These are phyloP conservation scores for Solanum paucissectum DNA, from an alignment of 257 asterid genomes.

Conservation along the genomic window DNA sequence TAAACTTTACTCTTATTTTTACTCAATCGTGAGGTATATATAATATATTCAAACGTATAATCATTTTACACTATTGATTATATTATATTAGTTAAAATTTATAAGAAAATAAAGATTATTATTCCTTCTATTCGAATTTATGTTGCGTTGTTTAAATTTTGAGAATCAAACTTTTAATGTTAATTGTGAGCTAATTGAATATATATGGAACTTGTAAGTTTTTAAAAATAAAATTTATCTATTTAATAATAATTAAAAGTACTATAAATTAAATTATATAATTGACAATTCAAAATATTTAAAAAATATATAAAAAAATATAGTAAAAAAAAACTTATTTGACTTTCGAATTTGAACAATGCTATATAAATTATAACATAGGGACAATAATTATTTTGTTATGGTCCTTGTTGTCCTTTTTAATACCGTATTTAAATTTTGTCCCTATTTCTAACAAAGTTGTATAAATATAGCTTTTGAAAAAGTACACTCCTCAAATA, in stretches of 20 bases:
- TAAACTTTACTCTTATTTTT: no score
- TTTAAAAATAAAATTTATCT: no score
- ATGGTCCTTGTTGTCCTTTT: not conserved
- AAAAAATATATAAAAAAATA: no score
- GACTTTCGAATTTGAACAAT: not conserved
- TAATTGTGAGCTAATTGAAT: not conserved
- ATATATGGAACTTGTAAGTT: not conserved
- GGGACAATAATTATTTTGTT: not conserved
- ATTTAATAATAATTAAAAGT: no score
- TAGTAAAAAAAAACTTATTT: not conserved
- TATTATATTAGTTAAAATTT: no score
- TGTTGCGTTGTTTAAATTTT: not conserved
- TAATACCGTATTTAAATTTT: not conserved
- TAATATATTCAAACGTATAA: no score
- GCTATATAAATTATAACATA: not conserved
- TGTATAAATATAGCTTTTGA: not conserved
- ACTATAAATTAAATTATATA: no score
- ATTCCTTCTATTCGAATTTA: not conserved
- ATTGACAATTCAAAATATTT: no score
- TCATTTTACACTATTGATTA: not conserved
- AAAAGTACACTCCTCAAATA: not conserved
- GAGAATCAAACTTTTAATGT: not conserved
- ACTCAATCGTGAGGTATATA: not conserved
- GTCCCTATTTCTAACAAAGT: not conserved
- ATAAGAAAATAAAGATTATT: no score